phyloP scores from a whole-genome alignment of 1,284 basidiomycete genomes.

The Vanrija pseudolonga region DNA sequence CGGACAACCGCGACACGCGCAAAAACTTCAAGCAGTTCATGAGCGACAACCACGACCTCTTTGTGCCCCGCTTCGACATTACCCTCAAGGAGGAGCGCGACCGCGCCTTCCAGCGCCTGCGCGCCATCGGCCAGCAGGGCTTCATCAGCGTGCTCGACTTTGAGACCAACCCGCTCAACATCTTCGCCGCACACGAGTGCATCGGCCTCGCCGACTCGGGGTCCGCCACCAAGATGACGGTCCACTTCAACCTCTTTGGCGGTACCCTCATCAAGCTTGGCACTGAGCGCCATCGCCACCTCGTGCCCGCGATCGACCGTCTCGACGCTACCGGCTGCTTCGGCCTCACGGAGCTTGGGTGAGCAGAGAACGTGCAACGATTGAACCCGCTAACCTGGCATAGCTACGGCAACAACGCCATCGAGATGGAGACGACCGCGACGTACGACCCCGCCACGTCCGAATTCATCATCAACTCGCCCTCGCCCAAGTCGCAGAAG shows the following conservation, averaged over 20 bases:
- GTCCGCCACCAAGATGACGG: slow-evolving; percentile 12
- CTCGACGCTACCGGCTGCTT: slow-evolving; percentile 11
- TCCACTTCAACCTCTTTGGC: slow-evolving; percentile 15
- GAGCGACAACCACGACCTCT: slow-evolving; percentile 5
- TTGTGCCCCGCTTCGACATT: slow-evolving; percentile 16
- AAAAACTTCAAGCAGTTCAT: slow-evolving; percentile 6
- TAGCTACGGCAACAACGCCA: slow-evolving; percentile 8
- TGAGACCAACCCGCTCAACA: slow-evolving; percentile 15
- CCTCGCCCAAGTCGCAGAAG: slow-evolving; percentile 5
- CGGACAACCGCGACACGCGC: slow-evolving; percentile 14
- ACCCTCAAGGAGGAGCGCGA: slow-evolving; percentile 13
- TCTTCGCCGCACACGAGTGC: slow-evolving; percentile 14
- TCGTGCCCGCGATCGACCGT: slow-evolving; percentile 4
- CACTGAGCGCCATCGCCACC: slow-evolving; percentile 13
- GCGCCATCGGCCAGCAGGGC: not conserved
- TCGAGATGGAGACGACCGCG: slow-evolving; percentile 17
- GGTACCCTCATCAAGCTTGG: slow-evolving; percentile 15
- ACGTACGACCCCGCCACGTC: slow-evolving; percentile 1
- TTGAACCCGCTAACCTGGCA: too few relatives aligned
- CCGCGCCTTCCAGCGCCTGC: slow-evolving; percentile 6
- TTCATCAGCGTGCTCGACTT: slow-evolving; percentile 13
- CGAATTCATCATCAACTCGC: slow-evolving; percentile 13
- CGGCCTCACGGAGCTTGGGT: slow-evolving; percentile 5
- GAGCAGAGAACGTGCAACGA: too few relatives aligned
- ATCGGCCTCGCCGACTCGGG: slow-evolving; percentile 9